Evolutionary conservation across 768 basidiomycete genomes (phyloP).

Genomic region (Pleurotus ostreatus): DNA sequence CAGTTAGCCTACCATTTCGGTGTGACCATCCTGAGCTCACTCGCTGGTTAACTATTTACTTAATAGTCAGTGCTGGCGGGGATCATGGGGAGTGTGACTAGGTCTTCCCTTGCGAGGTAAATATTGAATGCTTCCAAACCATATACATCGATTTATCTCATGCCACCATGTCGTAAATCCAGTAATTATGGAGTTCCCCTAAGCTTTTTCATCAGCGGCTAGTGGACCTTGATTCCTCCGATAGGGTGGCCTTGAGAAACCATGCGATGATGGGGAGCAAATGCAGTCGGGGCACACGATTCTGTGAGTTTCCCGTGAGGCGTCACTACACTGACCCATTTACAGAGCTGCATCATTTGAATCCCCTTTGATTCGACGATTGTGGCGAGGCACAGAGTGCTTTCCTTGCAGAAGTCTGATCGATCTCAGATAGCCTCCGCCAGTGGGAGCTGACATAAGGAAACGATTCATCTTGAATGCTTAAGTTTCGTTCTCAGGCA

Average conservation of each 20-base stretch:
- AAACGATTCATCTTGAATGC: slow-evolving; percentile 5
- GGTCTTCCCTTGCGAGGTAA: slow-evolving; percentile 2
- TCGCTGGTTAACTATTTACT: no score
- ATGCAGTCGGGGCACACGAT: slow-evolving; percentile 3
- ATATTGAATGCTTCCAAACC: background rate
- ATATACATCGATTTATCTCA: slow-evolving; percentile 1
- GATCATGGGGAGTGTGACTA: background rate
- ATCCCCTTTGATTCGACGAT: slow-evolving; percentile 6
- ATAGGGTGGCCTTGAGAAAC: slow-evolving; percentile 4
- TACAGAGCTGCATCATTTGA: slow-evolving; percentile 6
- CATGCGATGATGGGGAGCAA: slow-evolving; percentile 5
- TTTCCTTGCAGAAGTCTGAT: slow-evolving; percentile 7
- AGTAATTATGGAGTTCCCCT: slow-evolving; percentile 3
- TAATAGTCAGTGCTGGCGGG: background rate
- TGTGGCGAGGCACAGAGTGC: slow-evolving; percentile 2
- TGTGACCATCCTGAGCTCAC: no score
- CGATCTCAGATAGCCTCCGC: slow-evolving; percentile 10
- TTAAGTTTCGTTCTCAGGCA: slow-evolving; percentile 9
- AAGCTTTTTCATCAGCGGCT: slow-evolving; percentile 2
- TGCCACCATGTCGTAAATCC: slow-evolving; percentile 7
- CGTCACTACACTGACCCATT: slow-evolving; percentile 1
- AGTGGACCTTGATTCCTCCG: background rate
- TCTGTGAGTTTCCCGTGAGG: slow-evolving; percentile 8
- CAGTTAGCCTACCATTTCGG: background rate
- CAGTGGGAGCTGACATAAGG: slow-evolving; percentile 1